Conservation (phyloP, 176 grass and related monocot species). For the Aechmea fasciata region DNA sequence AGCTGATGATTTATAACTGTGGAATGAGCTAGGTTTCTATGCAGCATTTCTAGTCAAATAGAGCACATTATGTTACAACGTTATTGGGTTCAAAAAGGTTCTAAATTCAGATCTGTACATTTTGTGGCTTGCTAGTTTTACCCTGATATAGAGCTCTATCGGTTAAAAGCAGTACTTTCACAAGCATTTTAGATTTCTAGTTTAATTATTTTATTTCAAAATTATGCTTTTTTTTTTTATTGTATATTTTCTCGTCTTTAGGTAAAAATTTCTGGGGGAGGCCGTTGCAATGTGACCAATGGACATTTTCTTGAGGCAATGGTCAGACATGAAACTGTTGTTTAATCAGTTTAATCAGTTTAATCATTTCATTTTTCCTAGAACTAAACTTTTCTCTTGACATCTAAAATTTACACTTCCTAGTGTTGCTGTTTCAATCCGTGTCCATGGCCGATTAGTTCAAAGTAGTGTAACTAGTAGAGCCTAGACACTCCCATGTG, state of each 20-base stretch:
- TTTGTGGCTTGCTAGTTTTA: too few relatives aligned
- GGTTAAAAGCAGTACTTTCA: too few relatives aligned
- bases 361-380: background rate
- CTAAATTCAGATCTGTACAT: too few relatives aligned
- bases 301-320: constrained; percentile 55
- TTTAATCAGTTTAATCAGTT: background rate
- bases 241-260: constrained; percentile 10
- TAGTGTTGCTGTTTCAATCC: background rate
- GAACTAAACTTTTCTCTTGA: background rate
- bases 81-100: too few relatives aligned
- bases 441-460: background rate
- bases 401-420: background rate
- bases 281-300: constrained; percentile 91
- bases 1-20: too few relatives aligned
- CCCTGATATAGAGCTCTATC: too few relatives aligned
- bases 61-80: too few relatives aligned
- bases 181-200: too few relatives aligned
- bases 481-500: too few relatives aligned
- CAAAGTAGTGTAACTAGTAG: background rate
- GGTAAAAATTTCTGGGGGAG: constrained; percentile 92
- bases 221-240: background rate
- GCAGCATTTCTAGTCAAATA: too few relatives aligned
- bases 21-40: too few relatives aligned
- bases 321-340: constrained; percentile 17
- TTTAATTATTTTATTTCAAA: background rate